phyloP scores from a whole-genome alignment of 2,329 filamentous ascomycete genomes.

The Tolypocladium ophioglossoides region DNA sequence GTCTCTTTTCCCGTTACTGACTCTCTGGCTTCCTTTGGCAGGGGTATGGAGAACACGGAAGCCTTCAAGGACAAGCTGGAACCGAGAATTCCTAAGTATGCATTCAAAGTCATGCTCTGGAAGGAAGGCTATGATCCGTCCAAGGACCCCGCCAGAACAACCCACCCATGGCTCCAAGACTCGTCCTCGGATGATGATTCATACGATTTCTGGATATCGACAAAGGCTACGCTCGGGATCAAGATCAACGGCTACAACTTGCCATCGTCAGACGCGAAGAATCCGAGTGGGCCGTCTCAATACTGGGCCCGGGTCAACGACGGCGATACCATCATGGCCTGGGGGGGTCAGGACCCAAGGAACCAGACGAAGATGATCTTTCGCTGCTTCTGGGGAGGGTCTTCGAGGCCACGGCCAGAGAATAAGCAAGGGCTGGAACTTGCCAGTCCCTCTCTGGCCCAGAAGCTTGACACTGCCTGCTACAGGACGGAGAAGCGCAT shows the following conservation, averaged over 20 bases:
- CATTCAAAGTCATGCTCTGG: slow-evolving; percentile 69
- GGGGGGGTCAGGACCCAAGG: slow-evolving; percentile 34
- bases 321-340: slow-evolving; percentile 69
- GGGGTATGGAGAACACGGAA: slow-evolving; percentile 56
- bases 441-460: slow-evolving; percentile 27
- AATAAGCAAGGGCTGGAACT: slow-evolving; percentile 17
- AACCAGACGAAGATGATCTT: slow-evolving; percentile 38
- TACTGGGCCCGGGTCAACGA: slow-evolving; percentile 62
- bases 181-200: slow-evolving; percentile 33
- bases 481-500: slow-evolving; percentile 33
- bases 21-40: slow-evolving; percentile 67
- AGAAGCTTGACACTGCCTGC: slow-evolving; percentile 38
- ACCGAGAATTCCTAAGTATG: slow-evolving; percentile 67
- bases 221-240: slow-evolving; percentile 68
- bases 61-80: slow-evolving; percentile 54
- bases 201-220: slow-evolving; percentile 65
- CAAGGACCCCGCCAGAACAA: slow-evolving; percentile 41
- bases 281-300: slow-evolving; percentile 42
- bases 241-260: slow-evolving; percentile 64
- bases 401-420: slow-evolving; percentile 28
- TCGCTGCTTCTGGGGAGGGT: slow-evolving; percentile 46
- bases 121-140: slow-evolving; percentile 54
- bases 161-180: slow-evolving; percentile 32
- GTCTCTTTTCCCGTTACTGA: slow-evolving; percentile 56
- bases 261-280: slow-evolving; percentile 41